Evolutionary conservation across 2,329 filamentous ascomycete genomes (phyloP).

Genomic region (Spiromastix sp.): DNA sequence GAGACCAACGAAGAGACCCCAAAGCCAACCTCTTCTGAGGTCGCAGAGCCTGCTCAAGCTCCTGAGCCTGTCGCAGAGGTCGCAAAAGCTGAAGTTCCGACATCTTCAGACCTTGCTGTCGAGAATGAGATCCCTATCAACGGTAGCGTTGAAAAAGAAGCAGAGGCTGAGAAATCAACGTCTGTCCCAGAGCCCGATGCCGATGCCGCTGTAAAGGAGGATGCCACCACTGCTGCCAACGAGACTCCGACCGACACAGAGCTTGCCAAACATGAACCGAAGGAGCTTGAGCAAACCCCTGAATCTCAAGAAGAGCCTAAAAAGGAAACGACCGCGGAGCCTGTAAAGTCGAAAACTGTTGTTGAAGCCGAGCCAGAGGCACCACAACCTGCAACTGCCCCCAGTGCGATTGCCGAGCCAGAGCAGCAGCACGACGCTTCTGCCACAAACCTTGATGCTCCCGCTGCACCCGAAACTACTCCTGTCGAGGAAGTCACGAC

Average conservation of each 20-base stretch:
- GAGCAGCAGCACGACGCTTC: not conserved
- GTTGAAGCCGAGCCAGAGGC: not conserved
- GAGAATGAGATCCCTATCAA: too few species aligned
- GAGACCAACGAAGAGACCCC: not conserved
- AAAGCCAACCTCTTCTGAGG: not conserved
- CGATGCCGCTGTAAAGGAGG: not conserved
- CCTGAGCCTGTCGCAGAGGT: not conserved
- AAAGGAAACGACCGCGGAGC: constrained; percentile 6
- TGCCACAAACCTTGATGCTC: not conserved
- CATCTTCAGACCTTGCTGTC: too few species aligned
- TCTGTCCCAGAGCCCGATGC: not conserved
- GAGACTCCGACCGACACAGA: constrained; percentile 4
- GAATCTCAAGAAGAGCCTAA: constrained; percentile 5
- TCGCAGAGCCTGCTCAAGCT: not conserved
- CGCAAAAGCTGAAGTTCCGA: too few species aligned
- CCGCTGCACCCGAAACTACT: not conserved
- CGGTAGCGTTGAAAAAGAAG: too few species aligned
- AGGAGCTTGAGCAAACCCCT: not conserved
- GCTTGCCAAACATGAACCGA: not conserved
- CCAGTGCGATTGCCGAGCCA: not conserved
- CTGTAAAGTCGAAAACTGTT: not conserved
- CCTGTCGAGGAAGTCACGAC: not conserved
- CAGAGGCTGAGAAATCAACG: not conserved
- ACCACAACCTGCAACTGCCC: not conserved
- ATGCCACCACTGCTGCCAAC: not conserved